Evolutionary conservation across 305 asterid genomes (phyloP).

Genomic region (Fraxinus paxiana): DNA sequence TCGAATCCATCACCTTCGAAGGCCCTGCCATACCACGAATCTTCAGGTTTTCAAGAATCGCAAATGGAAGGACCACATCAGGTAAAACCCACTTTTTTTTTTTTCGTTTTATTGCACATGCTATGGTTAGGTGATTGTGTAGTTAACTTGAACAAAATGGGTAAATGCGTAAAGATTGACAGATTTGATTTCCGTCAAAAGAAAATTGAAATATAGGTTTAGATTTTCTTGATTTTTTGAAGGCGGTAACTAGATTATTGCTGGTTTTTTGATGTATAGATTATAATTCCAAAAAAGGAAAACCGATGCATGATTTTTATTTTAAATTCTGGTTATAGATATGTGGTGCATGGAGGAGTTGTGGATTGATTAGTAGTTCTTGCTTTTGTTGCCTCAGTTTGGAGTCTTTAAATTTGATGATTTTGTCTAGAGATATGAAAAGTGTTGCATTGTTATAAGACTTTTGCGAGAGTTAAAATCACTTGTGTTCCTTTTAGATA

Average conservation of each 20-base stretch:
- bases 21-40: neutral
- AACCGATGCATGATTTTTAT: neutral
- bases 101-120: neutral
- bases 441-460: too few species aligned
- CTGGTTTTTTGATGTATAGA: neutral
- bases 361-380: too few species aligned
- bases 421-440: too few species aligned
- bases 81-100: neutral
- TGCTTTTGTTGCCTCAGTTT: too few species aligned
- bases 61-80: neutral
- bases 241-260: neutral
- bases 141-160: too few species aligned
- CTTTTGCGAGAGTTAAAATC: too few species aligned
- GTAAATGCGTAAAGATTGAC: neutral
- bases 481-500: too few species aligned
- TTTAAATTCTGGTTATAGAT: too few species aligned
- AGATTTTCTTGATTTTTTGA: neutral
- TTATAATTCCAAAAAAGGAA: neutral
- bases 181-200: neutral
- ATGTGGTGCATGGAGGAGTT: too few species aligned
- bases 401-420: too few species aligned
- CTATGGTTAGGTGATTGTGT: neutral
- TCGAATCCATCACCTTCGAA: neutral
- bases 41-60: neutral
- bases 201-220: neutral